phyloP scores from a whole-genome alignment of 495 filamentous ascomycete genomes.

The Peziza echinospora region DNA sequence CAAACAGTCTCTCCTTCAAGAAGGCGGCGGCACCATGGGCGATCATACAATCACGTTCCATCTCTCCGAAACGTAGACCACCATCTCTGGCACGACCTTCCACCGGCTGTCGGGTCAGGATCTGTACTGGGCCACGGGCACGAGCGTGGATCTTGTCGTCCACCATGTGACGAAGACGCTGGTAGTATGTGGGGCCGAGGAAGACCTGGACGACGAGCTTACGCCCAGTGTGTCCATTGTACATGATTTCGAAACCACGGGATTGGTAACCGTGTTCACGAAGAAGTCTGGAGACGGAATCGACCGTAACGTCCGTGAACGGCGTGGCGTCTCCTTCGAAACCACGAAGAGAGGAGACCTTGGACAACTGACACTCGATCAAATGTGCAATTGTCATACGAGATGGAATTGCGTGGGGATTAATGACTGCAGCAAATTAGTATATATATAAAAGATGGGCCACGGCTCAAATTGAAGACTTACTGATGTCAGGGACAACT shows the following conservation, averaged over 20 bases:
- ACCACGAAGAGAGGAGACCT: slow-evolving; percentile 74
- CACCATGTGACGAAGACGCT: slow-evolving; percentile 96
- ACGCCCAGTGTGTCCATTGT: slow-evolving; percentile 85
- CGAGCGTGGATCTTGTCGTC: slow-evolving; percentile 99
- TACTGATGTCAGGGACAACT: slow-evolving; percentile 68
- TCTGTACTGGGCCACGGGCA: slow-evolving; percentile 86
- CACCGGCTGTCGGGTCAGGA: slow-evolving; percentile 92
- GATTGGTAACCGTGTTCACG: slow-evolving; percentile 84
- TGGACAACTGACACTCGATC: slow-evolving; percentile 93
- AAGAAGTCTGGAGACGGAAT: slow-evolving; percentile 76
- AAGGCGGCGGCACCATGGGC: slow-evolving; percentile 90
- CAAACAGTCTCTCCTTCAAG: slow-evolving; percentile 90
- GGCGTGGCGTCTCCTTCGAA: slow-evolving; percentile 94
- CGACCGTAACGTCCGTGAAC: slow-evolving; percentile 93
- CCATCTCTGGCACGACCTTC: slow-evolving; percentile 95
- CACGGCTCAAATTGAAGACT: too few species aligned
- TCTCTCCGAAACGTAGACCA: slow-evolving; percentile 97
- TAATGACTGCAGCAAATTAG: slow-evolving; percentile 39
- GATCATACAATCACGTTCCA: slow-evolving; percentile 99
- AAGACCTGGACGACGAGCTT: slow-evolving; percentile 91
- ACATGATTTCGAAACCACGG: slow-evolving; percentile 95
- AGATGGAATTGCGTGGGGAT: slow-evolving; percentile 96
- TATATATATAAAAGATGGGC: neutral
- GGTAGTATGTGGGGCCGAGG: slow-evolving; percentile 96
- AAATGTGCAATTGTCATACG: slow-evolving; percentile 99